Evolutionary conservation across 228 moss, liverwort and hornwort species (phyloP).

Genomic region (Sphagnum fallax): DNA sequence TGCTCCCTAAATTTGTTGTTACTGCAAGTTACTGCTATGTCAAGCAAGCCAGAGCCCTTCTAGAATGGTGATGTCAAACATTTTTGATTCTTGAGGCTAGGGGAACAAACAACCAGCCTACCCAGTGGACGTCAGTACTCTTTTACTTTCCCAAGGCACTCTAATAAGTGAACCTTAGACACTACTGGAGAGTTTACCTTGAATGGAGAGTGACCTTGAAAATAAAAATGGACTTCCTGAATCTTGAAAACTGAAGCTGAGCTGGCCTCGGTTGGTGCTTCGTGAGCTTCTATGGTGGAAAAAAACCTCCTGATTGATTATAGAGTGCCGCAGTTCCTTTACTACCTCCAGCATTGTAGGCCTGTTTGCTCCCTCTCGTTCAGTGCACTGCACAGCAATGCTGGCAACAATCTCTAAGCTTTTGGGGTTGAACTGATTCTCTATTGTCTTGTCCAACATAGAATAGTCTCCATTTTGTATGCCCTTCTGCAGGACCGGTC

Average conservation of each 20-base stretch:
- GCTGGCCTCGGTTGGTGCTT: no score
- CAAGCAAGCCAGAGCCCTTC: no score
- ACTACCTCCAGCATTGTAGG: conserved; percentile 51
- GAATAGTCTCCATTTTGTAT: conserved; percentile 36
- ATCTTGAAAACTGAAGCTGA: no score
- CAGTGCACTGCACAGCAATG: conserved; percentile 40
- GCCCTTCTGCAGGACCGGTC: conserved; percentile 31
- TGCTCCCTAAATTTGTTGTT: no score
- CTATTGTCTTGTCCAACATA: conserved; percentile 40
- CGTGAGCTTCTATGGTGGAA: conserved; percentile 4
- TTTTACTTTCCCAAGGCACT: no score
- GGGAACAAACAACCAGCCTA: no score
- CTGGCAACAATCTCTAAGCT: conserved; percentile 41
- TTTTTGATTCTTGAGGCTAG: no score
- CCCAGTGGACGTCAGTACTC: no score
- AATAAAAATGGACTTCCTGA: background rate
- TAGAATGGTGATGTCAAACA: no score
- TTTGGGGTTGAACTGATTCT: conserved; percentile 29
- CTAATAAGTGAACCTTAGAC: background rate
- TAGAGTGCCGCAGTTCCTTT: conserved; percentile 40
- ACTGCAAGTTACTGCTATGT: no score
- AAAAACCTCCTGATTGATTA: conserved; percentile 29
- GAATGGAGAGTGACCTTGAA: no score
- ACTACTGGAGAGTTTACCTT: background rate
- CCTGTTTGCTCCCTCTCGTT: conserved; percentile 33